These are phyloP conservation scores for Pyrenula massariospora DNA, from an alignment of 495 filamentous ascomycete genomes.

Conservation along the genomic window DNA sequence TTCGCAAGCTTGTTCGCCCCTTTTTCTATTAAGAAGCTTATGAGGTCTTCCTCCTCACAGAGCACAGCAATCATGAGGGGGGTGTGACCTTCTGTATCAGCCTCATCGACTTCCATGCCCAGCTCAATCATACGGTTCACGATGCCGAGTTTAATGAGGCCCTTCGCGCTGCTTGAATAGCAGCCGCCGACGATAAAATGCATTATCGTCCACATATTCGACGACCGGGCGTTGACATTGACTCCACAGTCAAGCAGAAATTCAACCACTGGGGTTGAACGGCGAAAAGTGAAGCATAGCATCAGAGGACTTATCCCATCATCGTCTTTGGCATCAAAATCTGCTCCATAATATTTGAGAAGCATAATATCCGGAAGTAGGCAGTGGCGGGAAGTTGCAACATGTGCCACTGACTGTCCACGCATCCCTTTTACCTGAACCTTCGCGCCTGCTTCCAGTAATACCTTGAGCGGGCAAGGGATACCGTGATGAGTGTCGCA, in stretches of 20 bases:
- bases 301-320: not conserved
- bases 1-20: not conserved
- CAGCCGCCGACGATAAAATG: not conserved
- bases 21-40: not conserved
- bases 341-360: not conserved
- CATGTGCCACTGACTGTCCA: not conserved
- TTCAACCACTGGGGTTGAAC: not conserved
- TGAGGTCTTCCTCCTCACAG: not conserved
- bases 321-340: not conserved
- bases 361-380: not conserved
- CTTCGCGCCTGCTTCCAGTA: not conserved
- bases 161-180: not conserved
- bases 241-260: not conserved
- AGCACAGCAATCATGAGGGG: not conserved
- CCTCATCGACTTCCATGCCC: not conserved
- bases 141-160: not conserved
- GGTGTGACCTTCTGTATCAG: not conserved
- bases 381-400: not conserved
- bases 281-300: not conserved
- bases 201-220: not conserved
- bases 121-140: not conserved
- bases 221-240: not conserved
- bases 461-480: too few species aligned
- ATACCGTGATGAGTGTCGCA: too few species aligned
- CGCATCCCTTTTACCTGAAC: not conserved